phyloP scores from a whole-genome alignment of 129 eudicot species.

The Chrysanthemum seticuspe region DNA sequence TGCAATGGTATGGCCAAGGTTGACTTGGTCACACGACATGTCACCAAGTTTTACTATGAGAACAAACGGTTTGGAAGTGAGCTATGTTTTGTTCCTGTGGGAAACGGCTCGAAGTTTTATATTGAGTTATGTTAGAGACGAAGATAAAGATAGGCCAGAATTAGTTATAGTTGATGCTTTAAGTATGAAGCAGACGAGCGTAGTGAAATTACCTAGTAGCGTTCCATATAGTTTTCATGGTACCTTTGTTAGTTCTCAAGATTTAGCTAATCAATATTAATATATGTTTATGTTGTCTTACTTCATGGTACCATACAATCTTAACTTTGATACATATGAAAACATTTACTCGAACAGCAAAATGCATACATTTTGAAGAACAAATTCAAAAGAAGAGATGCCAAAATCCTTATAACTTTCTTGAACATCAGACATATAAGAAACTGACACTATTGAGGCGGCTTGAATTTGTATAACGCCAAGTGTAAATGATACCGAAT shows the following conservation, averaged over 20 bases:
- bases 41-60: constrained; percentile 45
- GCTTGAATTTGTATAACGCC: too few relatives aligned
- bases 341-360: too few relatives aligned
- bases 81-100: constrained; percentile 53
- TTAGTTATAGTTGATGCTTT: constrained; percentile 54
- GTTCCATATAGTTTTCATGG: constrained; percentile 88
- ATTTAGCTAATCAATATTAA: constrained; percentile 33
- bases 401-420: too few relatives aligned
- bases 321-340: too few relatives aligned
- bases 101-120: constrained; percentile 31
- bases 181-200: constrained; percentile 47
- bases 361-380: too few relatives aligned
- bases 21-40: constrained; percentile 28
- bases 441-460: too few relatives aligned
- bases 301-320: too few relatives aligned
- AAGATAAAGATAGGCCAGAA: constrained; percentile 43
- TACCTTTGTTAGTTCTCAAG: constrained; percentile 56
- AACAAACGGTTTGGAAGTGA: constrained; percentile 59
- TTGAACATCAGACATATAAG: too few relatives aligned
- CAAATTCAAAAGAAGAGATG: too few relatives aligned
- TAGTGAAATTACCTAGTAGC: constrained; percentile 52
- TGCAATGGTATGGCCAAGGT: constrained; percentile 73
- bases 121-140: constrained; percentile 68
- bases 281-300: too few relatives aligned
- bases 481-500: too few relatives aligned